phyloP scores from a whole-genome alignment of 2,329 filamentous ascomycete genomes.

The Anthostomella pinea region DNA sequence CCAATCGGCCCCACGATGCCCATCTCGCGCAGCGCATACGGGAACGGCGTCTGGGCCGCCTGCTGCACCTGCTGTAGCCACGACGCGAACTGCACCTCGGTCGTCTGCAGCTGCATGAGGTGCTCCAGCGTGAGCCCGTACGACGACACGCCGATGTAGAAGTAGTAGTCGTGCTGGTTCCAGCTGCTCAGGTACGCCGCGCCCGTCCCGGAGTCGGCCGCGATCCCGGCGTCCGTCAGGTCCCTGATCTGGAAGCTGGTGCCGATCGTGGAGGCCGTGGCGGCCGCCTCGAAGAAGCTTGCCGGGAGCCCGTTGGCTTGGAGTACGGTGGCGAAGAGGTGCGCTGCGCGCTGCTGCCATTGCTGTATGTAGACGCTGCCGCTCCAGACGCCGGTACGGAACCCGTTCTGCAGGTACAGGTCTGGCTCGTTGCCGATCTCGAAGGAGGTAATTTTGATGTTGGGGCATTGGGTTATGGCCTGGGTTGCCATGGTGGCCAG shows the following conservation, averaged over 20 bases:
- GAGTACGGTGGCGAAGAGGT: conserved; percentile 44
- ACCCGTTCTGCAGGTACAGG: conserved; percentile 37
- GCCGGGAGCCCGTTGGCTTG: conserved; percentile 37
- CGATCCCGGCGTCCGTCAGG: conserved; percentile 38
- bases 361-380: conserved; percentile 42
- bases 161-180: conserved; percentile 55
- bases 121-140: conserved; percentile 41
- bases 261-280: conserved; percentile 48
- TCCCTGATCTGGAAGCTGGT: conserved; percentile 46
- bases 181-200: conserved; percentile 36
- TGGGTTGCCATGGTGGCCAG: conserved; percentile 39
- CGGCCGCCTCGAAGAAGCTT: conserved; percentile 47
- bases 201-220: conserved; percentile 33
- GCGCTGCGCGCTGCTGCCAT: conserved; percentile 43
- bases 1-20: conserved; percentile 48
- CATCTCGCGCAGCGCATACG: conserved; percentile 51
- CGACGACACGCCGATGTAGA: conserved; percentile 46
- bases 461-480: conserved; percentile 19
- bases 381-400: conserved; percentile 42
- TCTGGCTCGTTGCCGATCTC: conserved; percentile 33
- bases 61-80: conserved; percentile 43
- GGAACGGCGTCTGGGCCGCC: conserved; percentile 38
- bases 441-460: conserved; percentile 27
- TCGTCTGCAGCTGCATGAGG: conserved; percentile 44
- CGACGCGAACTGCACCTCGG: conserved; percentile 44